Evolutionary conservation across 805 yeast genomes (phyloP), one percentile per base, ranked within the genome.

Genomic region (Novakomyces olei): DNA sequence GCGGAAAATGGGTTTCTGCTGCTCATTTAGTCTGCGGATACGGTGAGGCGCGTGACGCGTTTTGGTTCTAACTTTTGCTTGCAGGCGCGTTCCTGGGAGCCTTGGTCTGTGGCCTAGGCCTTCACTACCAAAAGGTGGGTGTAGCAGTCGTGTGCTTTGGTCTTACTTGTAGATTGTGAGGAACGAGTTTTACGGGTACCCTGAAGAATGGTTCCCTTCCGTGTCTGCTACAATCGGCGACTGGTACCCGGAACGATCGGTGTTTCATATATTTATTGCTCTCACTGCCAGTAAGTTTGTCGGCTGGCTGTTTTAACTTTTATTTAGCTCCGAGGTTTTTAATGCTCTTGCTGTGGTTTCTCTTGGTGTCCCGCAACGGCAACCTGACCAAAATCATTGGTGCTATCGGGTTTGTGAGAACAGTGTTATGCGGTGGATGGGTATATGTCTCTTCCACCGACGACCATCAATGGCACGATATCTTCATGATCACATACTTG

Each of bases 391-490:
- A 38, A 34, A 33, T 44, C 7, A 43, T 53, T 34, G 43, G 41
- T 39, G 60, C 39, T 63, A 63, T 27, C 38, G 98, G 98, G n/a
- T 37, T 77, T 2, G 34, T 77, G n/a, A 69, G 98, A 53, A 88
- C 98, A 0, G 65, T 88, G 35, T 74, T 93, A 2, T 88, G 96
- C 48, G 98, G 98, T 47, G 96, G 96, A 8, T 88, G 96, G 95
- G 92, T 91, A 5, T 88, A 88, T 49, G 76, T 88, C 40, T 88
- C 98, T 1, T 77, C 93, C 5, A 80, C 95, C 1, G 98, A 88
- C 51, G 94, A 88, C 50, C 96, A 85, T 44, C 93, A 85, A 53
- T 71, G 74, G 58, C 98, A 88, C 50, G 96, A 88, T 48, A 69
- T 88, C 27, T 85, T 85, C 50, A 88, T 88, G 98, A 80, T 88